phyloP scores from a whole-genome alignment of 2,329 filamentous ascomycete genomes.

The Paecilomyces dactylethromorphus region DNA sequence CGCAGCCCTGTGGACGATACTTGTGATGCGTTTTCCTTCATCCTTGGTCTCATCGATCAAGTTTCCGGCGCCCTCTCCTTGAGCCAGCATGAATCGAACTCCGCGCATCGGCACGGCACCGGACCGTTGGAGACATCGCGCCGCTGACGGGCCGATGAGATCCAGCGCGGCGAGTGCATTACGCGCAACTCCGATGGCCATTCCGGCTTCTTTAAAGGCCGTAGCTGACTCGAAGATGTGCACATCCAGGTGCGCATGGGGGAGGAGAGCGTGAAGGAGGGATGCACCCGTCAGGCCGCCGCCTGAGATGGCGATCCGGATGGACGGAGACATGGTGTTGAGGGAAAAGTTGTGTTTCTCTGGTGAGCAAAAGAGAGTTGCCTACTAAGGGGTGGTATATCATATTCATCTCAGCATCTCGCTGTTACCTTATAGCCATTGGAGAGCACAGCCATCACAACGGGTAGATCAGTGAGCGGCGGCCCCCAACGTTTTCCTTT shows the following conservation, averaged over 20 bases:
- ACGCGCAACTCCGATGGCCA: conserved; percentile 32
- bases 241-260: conserved; percentile 26
- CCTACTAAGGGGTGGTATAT: no score
- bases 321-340: background rate
- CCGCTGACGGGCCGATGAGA: conserved; percentile 20
- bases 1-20: conserved; percentile 2
- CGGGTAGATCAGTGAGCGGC: background rate
- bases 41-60: conserved; percentile 27
- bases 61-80: conserved; percentile 21
- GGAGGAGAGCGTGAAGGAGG: conserved; percentile 29
- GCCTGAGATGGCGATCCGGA: conserved; percentile 31
- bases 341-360: background rate
- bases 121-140: background rate
- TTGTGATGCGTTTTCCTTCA: conserved; percentile 12
- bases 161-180: conserved; percentile 32
- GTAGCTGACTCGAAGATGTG: conserved; percentile 31
- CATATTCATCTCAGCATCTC: no score
- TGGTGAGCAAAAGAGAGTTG: background rate
- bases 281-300: conserved; percentile 34
- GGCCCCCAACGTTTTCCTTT: background rate
- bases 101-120: conserved; percentile 18
- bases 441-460: background rate
- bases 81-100: conserved; percentile 4
- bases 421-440: background rate
- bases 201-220: conserved; percentile 29